Evolutionary conservation across 2,329 filamentous ascomycete genomes (phyloP).

Genomic region (Sporothrix luriei): DNA sequence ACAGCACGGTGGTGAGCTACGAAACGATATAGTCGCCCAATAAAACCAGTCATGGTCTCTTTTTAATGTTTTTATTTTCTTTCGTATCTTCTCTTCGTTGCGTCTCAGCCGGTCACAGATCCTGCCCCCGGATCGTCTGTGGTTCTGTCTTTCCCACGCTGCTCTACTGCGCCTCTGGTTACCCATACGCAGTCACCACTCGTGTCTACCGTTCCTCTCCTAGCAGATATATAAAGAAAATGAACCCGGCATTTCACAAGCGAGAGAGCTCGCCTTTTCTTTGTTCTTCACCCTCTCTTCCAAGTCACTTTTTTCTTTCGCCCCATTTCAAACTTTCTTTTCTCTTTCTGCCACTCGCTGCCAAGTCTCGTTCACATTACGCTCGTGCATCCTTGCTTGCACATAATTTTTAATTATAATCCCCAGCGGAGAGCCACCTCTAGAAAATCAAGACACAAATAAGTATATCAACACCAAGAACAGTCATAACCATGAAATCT

Average conservation of each 20-base stretch:
- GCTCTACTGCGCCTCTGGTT: not conserved
- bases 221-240: constrained; percentile 8
- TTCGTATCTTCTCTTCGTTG: not conserved
- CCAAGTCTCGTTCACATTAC: constrained; percentile 1
- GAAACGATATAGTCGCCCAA: not conserved
- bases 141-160: not conserved
- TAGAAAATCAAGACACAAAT: not conserved
- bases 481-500: constrained; percentile 3
- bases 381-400: not conserved
- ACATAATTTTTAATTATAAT: constrained; percentile 12
- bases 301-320: constrained; percentile 11
- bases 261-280: not conserved
- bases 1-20: not conserved
- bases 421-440: not conserved
- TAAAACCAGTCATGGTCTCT: not conserved
- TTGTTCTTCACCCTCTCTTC: not conserved
- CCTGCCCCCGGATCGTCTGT: not conserved
- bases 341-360: constrained; percentile 4
- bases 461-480: not conserved
- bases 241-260: constrained; percentile 7
- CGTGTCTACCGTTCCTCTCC: not conserved
- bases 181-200: not conserved
- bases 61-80: not conserved
- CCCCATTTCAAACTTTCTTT: not conserved
- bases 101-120: not conserved